These are phyloP conservation scores for Citrus maxima DNA, from an alignment of 345 rosid species.

Conservation along the genomic window DNA sequence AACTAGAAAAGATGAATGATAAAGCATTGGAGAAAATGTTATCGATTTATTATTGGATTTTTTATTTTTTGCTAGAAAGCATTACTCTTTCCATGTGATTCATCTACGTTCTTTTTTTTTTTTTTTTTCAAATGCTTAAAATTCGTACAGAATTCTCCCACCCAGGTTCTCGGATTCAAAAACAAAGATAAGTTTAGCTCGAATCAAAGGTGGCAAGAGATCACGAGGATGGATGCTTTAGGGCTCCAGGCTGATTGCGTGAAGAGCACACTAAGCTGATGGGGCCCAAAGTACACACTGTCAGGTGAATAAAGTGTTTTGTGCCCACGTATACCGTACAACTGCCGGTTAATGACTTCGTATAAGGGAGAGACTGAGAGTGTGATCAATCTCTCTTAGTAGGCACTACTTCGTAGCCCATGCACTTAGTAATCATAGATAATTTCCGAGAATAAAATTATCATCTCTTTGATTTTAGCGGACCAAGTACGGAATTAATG, in stretches of 20 bases:
- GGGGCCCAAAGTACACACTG: slow-evolving; percentile 9
- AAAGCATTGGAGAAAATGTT: not conserved
- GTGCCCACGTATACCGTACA: slow-evolving; percentile 13
- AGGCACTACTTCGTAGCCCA: not conserved
- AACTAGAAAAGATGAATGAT: not conserved
- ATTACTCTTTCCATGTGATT: not conserved
- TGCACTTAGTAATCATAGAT: not conserved
- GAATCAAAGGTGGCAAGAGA: not conserved
- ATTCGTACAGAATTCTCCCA: not conserved
- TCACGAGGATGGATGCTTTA: slow-evolving; percentile 11
- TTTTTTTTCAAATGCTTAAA: not conserved
- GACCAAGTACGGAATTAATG: not conserved
- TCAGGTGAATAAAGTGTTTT: slow-evolving; percentile 20
- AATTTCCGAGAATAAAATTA: not conserved
- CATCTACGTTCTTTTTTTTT: not conserved
- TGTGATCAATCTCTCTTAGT: not conserved
- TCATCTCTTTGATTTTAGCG: not conserved
- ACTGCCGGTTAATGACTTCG: slow-evolving; percentile 8
- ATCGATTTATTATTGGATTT: not conserved
- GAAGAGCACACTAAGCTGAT: not conserved
- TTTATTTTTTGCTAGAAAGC: not conserved
- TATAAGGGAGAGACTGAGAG: not conserved
- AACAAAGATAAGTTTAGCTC: not conserved
- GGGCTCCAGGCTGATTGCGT: not conserved
- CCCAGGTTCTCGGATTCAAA: slow-evolving; percentile 1